Evolutionary conservation across 176 grass and related monocot genomes (phyloP), one percentile per base, ranked within the genome.

Genomic region (Canna indica): DNA sequence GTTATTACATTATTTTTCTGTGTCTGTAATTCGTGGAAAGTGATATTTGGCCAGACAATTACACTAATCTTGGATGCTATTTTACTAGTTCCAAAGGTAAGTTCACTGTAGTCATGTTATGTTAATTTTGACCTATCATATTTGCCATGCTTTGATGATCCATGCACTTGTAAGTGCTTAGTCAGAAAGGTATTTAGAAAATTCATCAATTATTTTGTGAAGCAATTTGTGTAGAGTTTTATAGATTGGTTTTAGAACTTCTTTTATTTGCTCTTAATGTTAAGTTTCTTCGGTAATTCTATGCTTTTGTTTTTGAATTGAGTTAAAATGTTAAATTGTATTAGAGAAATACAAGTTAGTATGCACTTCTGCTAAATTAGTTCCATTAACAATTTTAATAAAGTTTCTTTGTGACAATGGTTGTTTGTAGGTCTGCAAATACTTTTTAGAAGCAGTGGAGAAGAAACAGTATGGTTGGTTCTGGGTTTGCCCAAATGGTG

Each of bases 381-480:
- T 50, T 50, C 15, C n/a, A 20, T 53, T 53, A 3, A 24, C 7
- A 53, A 53, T 18, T 53, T 53, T 20, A 6, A n/a, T 53, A 53
- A 7, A 5, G 7, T 53, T 25, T 18, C 30, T 62, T 75, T 26
- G 5, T 59, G 72, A 59, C 45, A 73, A 36, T 83, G 57, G 71
- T 27, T n/a, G 61, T 34, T 39, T 80, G 69, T 68, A 97, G 94
- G 89, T 97, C 41, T 97, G 94, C 80, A 97, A 97, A 62, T 81
- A 87, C 60, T 97, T 97, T 66, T 84, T 97, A 70, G 94, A 97
- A 64, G 89, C 94, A 13, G 94, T 97, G 80, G 94, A 97, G 70
- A 97, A 92, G 86, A 97, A 97, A 80, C 94, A 97, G 50, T 97
- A 97, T 14, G 94, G 94, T 7, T 97, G 94, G 94, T 97, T 97